Percentiles rank a stretch among this genome's conserved stretches.
Evolutionary conservation across 768 basidiomycete species (phyloP).

Genomic region (Phylloporus rhodoxanthus): DNA sequence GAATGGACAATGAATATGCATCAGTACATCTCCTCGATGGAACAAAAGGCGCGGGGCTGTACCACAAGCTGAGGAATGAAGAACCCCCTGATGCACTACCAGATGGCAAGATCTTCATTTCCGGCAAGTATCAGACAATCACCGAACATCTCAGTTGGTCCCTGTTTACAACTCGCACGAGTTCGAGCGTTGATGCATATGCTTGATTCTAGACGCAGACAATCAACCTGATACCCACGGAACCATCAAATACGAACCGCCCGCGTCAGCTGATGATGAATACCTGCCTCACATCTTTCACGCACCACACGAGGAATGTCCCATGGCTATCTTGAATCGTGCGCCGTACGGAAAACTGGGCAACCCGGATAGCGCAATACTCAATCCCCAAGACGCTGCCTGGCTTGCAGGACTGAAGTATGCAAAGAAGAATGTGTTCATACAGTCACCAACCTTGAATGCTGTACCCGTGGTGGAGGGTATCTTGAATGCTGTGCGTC

Average conservation of each 20-base stretch:
- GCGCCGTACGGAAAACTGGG: conserved; percentile 52
- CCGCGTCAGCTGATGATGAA: conserved; percentile 35
- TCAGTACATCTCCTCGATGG: conserved; percentile 27
- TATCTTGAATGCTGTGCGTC: conserved; percentile 52
- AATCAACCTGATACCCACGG: conserved; percentile 32
- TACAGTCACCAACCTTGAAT: conserved; percentile 71
- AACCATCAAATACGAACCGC: conserved; percentile 24
- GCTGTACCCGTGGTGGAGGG: conserved; percentile 56
- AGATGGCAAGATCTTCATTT: conserved; percentile 20
- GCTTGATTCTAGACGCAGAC: conserved; percentile 26
- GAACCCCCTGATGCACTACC: conserved; percentile 8
- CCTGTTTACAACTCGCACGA: not conserved
- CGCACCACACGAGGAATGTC: conserved; percentile 48
- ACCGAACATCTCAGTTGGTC: conserved; percentile 37
- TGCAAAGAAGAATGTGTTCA: conserved; percentile 58
- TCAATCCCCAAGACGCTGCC: conserved; percentile 59
- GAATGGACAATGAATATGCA: conserved; percentile 30
- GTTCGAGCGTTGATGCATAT: conserved; percentile 7
- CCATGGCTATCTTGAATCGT: conserved; percentile 63
- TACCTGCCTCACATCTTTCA: conserved; percentile 61
- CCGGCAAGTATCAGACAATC: conserved; percentile 33
- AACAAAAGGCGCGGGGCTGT: conserved; percentile 20
- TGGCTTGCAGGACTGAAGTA: conserved; percentile 62
- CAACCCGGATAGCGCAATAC: conserved; percentile 34
- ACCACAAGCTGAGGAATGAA: conserved; percentile 14